These are phyloP conservation scores for Plasmopara muralis DNA, from an alignment of 352 stramenopile species.

Conservation along the genomic window DNA sequence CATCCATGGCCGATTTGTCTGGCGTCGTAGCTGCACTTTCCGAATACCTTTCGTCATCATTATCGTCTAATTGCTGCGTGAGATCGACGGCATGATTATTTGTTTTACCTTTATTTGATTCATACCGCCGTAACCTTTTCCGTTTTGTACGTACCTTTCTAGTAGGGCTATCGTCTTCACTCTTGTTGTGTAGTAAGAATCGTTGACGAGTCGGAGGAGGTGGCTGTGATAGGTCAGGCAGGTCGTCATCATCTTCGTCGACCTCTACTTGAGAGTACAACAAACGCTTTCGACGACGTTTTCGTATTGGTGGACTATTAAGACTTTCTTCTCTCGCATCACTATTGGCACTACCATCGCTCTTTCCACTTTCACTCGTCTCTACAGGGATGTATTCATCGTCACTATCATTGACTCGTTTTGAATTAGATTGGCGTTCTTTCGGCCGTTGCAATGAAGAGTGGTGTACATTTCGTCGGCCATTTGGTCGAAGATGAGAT, in stretches of 20 bases:
- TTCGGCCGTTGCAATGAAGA: conserved; percentile 8
- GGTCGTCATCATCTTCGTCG: conserved; percentile 42
- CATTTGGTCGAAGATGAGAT: conserved; percentile 5
- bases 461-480: not conserved
- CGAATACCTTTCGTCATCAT: not conserved
- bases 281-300: conserved; percentile 36
- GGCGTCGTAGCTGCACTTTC: not conserved
- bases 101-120: conserved; percentile 10
- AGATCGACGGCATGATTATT: conserved; percentile 16
- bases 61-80: conserved; percentile 16
- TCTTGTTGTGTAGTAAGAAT: conserved; percentile 1
- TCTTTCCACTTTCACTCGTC: conserved; percentile 19
- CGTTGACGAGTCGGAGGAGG: conserved; percentile 6
- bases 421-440: conserved; percentile 9
- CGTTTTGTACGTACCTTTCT: conserved; percentile 15
- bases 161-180: conserved; percentile 2
- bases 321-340: conserved; percentile 12
- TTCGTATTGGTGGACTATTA: conserved; percentile 3
- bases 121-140: conserved; percentile 14
- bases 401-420: conserved; percentile 15
- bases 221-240: conserved; percentile 31
- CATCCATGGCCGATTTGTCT: not conserved
- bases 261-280: conserved; percentile 42
- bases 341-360: conserved; percentile 8
- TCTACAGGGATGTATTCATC: conserved; percentile 22